Evolutionary conservation across 106 monocot genomes (phyloP).

Genomic region (Phalaenopsis equestris): DNA sequence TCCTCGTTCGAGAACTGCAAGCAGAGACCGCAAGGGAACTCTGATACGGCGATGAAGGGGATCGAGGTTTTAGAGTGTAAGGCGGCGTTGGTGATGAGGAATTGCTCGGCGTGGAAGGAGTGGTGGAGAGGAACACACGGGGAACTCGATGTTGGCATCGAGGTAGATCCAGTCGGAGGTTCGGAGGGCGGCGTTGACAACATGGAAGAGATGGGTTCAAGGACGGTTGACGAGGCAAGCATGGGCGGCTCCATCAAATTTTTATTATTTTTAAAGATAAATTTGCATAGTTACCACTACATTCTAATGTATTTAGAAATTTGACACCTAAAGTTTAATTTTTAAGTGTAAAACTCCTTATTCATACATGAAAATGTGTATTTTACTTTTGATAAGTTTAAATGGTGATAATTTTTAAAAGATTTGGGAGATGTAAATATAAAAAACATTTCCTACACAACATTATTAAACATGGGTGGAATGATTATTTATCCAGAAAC

Average conservation of each 20-base stretch:
- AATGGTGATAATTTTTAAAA: too few species aligned
- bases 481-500: too few species aligned
- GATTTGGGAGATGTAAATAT: too few species aligned
- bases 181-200: slow-evolving; percentile 65
- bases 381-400: too few species aligned
- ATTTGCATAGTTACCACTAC: too few species aligned
- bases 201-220: slow-evolving; percentile 28
- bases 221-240: slow-evolving; percentile 60
- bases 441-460: too few species aligned
- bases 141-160: slow-evolving; percentile 86
- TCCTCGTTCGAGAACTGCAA: slow-evolving; percentile 93
- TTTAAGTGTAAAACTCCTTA: too few species aligned
- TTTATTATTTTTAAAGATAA: too few species aligned
- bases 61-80: slow-evolving; percentile 33
- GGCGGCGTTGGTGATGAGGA: slow-evolving; percentile 60
- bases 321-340: too few species aligned
- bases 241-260: slow-evolving; percentile 13
- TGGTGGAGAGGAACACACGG: slow-evolving; percentile 81
- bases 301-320: too few species aligned
- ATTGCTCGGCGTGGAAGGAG: slow-evolving; percentile 97
- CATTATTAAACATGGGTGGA: too few species aligned
- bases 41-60: slow-evolving; percentile 69
- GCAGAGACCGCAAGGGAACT: slow-evolving; percentile 90
- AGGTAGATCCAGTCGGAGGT: slow-evolving; percentile 62
- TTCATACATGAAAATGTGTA: too few species aligned